These are phyloP conservation scores for Aspergillus fructus DNA, from an alignment of 2,329 filamentous ascomycete species.

Conservation along the genomic window DNA sequence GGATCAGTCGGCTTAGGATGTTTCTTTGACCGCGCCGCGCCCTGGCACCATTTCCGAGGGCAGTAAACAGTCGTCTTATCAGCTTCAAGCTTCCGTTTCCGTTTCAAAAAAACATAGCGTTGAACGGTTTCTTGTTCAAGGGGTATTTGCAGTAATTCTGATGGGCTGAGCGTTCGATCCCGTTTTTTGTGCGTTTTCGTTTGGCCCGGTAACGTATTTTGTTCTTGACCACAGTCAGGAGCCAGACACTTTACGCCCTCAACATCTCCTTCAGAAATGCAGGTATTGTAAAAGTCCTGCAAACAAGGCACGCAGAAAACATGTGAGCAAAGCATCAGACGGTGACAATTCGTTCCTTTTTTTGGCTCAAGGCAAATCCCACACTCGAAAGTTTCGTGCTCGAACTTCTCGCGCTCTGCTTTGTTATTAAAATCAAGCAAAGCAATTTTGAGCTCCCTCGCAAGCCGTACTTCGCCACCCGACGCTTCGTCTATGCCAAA, in stretches of 20 bases:
- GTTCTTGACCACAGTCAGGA: slow-evolving; percentile 72
- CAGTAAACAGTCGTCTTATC: slow-evolving; percentile 93
- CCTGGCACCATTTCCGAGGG: slow-evolving; percentile 88
- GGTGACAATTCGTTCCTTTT: slow-evolving; percentile 78
- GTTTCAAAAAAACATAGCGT: slow-evolving; percentile 84
- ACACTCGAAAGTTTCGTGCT: slow-evolving; percentile 82
- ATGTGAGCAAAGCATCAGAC: slow-evolving; percentile 78
- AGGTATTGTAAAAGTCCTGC: slow-evolving; percentile 83
- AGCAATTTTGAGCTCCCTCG: slow-evolving; percentile 60
- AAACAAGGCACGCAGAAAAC: slow-evolving; percentile 90
- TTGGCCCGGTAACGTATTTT: slow-evolving; percentile 28
- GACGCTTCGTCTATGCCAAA: slow-evolving; percentile 50
- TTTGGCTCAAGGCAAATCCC: slow-evolving; percentile 89
- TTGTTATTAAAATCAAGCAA: slow-evolving; percentile 77
- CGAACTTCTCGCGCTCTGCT: slow-evolving; percentile 72
- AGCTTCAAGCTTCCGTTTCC: slow-evolving; percentile 87
- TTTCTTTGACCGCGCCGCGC: slow-evolving; percentile 74
- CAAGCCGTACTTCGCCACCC: slow-evolving; percentile 47
- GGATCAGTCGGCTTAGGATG: slow-evolving; percentile 70
- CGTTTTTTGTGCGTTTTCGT: slow-evolving; percentile 56
- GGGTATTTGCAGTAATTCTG: slow-evolving; percentile 78
- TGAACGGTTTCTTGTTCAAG: slow-evolving; percentile 70
- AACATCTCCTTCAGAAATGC: slow-evolving; percentile 82
- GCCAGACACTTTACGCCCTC: slow-evolving; percentile 75
- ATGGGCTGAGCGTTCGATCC: slow-evolving; percentile 72